phyloP scores from a whole-genome alignment of 2,329 filamentous ascomycete species.

The Colletotrichum sansevieriae region DNA sequence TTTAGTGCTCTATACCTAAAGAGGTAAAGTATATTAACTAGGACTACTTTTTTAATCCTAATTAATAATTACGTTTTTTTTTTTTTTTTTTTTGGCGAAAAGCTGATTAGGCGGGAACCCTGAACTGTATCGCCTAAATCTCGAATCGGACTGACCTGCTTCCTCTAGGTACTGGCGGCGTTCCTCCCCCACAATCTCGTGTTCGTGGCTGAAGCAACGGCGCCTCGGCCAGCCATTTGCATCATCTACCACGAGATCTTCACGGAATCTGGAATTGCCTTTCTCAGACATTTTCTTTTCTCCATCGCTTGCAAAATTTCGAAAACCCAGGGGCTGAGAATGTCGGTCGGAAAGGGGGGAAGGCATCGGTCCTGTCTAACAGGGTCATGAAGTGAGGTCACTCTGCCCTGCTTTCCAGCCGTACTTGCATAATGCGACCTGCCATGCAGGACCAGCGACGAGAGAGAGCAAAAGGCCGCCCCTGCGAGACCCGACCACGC shows the following conservation, averaged over 20 bases:
- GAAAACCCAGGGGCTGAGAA: neutral
- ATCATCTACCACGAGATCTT: conserved; percentile 11
- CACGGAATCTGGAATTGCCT: conserved; percentile 4
- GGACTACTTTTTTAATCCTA: too few relatives aligned
- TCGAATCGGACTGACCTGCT: conserved; percentile 10
- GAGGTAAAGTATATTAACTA: too few relatives aligned
- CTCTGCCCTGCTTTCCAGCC: neutral
- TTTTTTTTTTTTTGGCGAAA: too few relatives aligned
- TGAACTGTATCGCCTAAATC: neutral
- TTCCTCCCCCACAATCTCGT: conserved; percentile 19
- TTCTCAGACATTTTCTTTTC: conserved; percentile 4
- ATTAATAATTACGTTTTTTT: too few relatives aligned
- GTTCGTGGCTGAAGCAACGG: conserved; percentile 11
- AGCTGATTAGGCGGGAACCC: too few relatives aligned
- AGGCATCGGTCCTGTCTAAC: neutral
- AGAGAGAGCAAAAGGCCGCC: neutral
- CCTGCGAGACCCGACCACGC: neutral
- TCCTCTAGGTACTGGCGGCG: neutral
- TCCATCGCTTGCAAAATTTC: neutral
- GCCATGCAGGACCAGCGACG: conserved; percentile 6
- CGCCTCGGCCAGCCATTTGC: neutral
- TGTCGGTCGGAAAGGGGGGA: neutral
- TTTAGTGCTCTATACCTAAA: too few relatives aligned
- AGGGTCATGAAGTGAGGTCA: neutral
- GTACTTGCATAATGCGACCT: conserved; percentile 15